Base-by-base conservation (phyloP, 2,329 filamentous ascomycete species). In the Talaromyces amestolkiae region DNA sequence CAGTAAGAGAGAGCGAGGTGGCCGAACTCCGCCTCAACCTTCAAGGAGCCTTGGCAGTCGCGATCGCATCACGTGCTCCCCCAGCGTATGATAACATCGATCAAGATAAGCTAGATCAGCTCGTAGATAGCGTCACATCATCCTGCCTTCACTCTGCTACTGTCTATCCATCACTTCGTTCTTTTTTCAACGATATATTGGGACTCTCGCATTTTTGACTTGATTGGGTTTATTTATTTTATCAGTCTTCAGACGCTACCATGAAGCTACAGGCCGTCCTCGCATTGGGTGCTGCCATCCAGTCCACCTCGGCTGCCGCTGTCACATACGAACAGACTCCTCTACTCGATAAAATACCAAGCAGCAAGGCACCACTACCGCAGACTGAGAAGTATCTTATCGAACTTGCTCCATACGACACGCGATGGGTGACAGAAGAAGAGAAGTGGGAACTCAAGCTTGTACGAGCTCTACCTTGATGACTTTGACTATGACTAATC, bases 371-470 rank as follows among this genome's bases (percentile, higher is more conserved):
- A 4, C 24, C 49, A 10, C 19, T 45, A 5, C 22, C 59, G 8
- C 41, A 62, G 19, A 47, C 65, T 3, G 85, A 89, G 72, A 83
- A 83, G 71, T 95, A 86, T 77, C 84, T 96, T 56, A 88, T 99
- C 69, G 93, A 98, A 81, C 84, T 95, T 31, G 85, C 87, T n/a
- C 92, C 92, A 3, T 92, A 91, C 64, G 85, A 94, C 75, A 93
- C 89, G 27, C 83, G 85, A 83, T 95, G 91, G 91, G 89, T 97
- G 37, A 96, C 92, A 0, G 94, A 98, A 73, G 91, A 97, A 41
- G 89, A 97, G 81, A 99, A 98, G 80, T 97, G 94, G 93, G 88
- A 89, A 77, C 81, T 98, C 69, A 89, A 91, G 74, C 85, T 92
- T 71, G 93, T 96, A 85, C 35, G 31, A 13, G 33, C 22, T 31